Evolutionary conservation across 1,284 basidiomycete species (phyloP), one percentile per base, ranked within the genome.

Genomic region (Thecaphora thlaspeos): DNA sequence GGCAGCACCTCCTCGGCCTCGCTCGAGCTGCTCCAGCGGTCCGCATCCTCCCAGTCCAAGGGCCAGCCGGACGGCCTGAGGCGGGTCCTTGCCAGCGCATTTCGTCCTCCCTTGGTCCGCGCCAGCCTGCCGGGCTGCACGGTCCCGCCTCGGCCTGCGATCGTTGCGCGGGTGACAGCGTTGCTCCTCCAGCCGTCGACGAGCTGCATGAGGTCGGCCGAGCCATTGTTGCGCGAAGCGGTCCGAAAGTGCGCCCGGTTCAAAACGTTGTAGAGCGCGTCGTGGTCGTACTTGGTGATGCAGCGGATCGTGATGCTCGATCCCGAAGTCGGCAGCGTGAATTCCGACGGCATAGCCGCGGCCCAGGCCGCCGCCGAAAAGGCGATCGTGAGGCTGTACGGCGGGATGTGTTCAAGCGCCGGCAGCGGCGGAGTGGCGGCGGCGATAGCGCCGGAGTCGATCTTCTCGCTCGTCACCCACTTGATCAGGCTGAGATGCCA

Each of bases 71-170:
- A 48, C 14, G 62, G 70, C 18, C 70, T 41, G 18, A 69, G 24
- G 30, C 70, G 41, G 17, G 49, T 52, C 17, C 69, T 43, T 2
- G 61, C 42, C 28, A 55, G 51, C 1, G 63, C 62, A 30, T 73
- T 73, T 4, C 70, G 49, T 4, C 58, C 56, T 14, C 51, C 28
- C 11, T 23, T 18, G 0, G 45, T 41, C 2, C 60, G 44, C n/a
- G 60, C 65, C 0, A 37, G 51, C 28, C 43, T 46, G 12, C 70
- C 70, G 2, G 52, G 52, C 24, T 50, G 51, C 0, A 70, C 69
- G 0, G 65, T 65, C 2, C 70, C 70, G 1, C 70, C 70, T n/a
- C 65, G 48, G 3, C 68, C 70, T 1, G 70, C 65, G 2, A 73
- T 66, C 5, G 55, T 42, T 2, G 63, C 56, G 3, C 70, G 47